These are phyloP conservation scores for Xylaria cubensis DNA, from an alignment of 495 filamentous ascomycete genomes.

Conservation along the genomic window DNA sequence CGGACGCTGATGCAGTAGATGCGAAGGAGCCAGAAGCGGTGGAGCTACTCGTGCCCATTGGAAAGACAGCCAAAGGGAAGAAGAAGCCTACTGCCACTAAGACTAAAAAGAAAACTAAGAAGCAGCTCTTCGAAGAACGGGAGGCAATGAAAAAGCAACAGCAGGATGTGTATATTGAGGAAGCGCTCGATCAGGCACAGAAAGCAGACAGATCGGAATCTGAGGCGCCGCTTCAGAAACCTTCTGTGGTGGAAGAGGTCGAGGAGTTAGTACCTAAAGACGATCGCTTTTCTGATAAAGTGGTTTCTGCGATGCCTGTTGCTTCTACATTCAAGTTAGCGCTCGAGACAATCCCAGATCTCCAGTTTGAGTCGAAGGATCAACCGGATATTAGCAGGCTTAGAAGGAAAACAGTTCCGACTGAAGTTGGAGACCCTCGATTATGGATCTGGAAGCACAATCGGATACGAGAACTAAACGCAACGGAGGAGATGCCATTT, in stretches of 20 bases:
- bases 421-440: constrained; percentile 67
- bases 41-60: constrained; percentile 29
- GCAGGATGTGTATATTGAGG: constrained; percentile 46
- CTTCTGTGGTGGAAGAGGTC: constrained; percentile 19
- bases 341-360: constrained; percentile 32
- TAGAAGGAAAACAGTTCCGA: constrained; percentile 70
- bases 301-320: constrained; percentile 37
- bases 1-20: constrained; percentile 43
- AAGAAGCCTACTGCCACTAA: constrained; percentile 55
- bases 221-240: constrained; percentile 28
- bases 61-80: constrained; percentile 41
- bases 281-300: constrained; percentile 39
- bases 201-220: constrained; percentile 44
- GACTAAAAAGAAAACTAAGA: constrained; percentile 73
- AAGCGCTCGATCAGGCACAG: constrained; percentile 35
- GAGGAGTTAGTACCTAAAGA: constrained; percentile 32
- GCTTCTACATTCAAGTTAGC: constrained; percentile 35
- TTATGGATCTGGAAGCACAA: constrained; percentile 92
- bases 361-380: constrained; percentile 67
- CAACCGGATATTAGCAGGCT: constrained; percentile 80
- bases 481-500: constrained; percentile 38
- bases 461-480: constrained; percentile 85
- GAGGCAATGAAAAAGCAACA: constrained; percentile 64
- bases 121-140: constrained; percentile 72
- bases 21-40: constrained; percentile 46